Conservation (phyloP, 208 protist genomes). For the Endotrypanum monterogeii region DNA sequence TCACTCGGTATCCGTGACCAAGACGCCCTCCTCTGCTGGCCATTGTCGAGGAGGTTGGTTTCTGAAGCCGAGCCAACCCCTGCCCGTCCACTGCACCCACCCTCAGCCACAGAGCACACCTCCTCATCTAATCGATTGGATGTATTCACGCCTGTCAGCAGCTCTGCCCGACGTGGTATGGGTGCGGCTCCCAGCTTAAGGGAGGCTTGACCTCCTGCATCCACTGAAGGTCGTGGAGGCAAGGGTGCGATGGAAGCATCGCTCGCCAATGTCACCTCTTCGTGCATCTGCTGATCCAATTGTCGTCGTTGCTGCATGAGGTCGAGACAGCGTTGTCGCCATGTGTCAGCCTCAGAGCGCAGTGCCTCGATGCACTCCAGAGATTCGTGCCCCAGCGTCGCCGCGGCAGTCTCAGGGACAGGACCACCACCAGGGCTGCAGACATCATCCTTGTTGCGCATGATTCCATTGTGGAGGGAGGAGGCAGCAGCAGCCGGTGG, state of each 20-base stretch:
- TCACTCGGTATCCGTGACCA: background rate
- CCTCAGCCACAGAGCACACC: background rate
- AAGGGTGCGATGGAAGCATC: background rate
- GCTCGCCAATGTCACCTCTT: background rate
- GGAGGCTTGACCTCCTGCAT: background rate
- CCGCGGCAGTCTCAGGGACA: slow-evolving; percentile 2
- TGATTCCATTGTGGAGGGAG: background rate
- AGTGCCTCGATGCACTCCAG: slow-evolving; percentile 25
- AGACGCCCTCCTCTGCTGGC: background rate
- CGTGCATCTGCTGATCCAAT: background rate
- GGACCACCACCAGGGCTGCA: background rate
- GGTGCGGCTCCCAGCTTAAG: background rate
- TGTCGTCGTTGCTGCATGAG: slow-evolving; percentile 40
- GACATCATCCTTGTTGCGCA: background rate
- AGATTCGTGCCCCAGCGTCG: background rate
- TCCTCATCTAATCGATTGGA: background rate
- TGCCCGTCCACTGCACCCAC: background rate
- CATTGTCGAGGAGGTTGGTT: background rate
- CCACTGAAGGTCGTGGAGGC: slow-evolving; percentile 5
- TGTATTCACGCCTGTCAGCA: background rate
- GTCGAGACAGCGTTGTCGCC: slow-evolving; percentile 42
- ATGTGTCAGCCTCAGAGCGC: slow-evolving; percentile 46
- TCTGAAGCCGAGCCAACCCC: background rate
- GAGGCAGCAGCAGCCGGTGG: background rate
- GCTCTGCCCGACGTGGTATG: background rate